A percentile compares a stretch with the other conserved stretches of the same genome.
These are phyloP conservation scores for Strobilomyces confusus DNA, from an alignment of 768 basidiomycete species.

Conservation along the genomic window DNA sequence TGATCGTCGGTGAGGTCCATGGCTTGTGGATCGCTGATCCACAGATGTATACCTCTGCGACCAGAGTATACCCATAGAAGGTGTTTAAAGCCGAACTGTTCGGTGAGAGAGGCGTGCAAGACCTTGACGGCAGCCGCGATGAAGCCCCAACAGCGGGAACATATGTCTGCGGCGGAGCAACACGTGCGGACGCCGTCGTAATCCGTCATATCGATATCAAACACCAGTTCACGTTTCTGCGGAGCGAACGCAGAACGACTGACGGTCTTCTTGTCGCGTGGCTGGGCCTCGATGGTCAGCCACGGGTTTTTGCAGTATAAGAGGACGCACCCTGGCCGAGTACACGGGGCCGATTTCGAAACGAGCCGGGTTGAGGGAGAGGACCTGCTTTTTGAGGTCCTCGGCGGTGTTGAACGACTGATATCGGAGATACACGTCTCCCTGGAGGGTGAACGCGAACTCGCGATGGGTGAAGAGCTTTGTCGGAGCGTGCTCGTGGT, in stretches of 20 bases:
- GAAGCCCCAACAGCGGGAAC: conserved; percentile 90
- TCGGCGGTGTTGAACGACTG: conserved; percentile 83
- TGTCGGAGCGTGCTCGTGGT: conserved; percentile 79
- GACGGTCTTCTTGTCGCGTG: conserved; percentile 83
- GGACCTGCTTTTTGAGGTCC: conserved; percentile 88
- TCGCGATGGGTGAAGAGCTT: conserved; percentile 90
- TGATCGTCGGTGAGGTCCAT: conserved; percentile 90
- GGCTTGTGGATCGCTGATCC: conserved; percentile 90
- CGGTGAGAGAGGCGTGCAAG: conserved; percentile 70
- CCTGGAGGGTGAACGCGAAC: conserved; percentile 89
- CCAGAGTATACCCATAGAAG: conserved; percentile 99
- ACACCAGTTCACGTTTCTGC: conserved; percentile 85
- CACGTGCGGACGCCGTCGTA: conserved; percentile 95
- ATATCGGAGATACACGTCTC: conserved; percentile 92
- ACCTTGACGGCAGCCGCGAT: conserved; percentile 90
- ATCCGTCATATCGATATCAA: conserved; percentile 99
- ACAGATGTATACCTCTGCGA: conserved; percentile 95
- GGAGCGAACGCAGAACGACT: conserved; percentile 69
- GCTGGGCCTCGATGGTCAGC: conserved; percentile 43
- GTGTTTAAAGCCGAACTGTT: conserved; percentile 88
- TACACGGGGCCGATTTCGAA: conserved; percentile 98
- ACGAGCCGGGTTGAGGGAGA: conserved; percentile 80
- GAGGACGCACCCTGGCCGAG: conserved; percentile 61
- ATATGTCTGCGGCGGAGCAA: conserved; percentile 88
- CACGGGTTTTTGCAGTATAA: background rate